These are phyloP conservation scores for Ilex paraguariensis DNA, from an alignment of 305 asterid species.

Conservation along the genomic window DNA sequence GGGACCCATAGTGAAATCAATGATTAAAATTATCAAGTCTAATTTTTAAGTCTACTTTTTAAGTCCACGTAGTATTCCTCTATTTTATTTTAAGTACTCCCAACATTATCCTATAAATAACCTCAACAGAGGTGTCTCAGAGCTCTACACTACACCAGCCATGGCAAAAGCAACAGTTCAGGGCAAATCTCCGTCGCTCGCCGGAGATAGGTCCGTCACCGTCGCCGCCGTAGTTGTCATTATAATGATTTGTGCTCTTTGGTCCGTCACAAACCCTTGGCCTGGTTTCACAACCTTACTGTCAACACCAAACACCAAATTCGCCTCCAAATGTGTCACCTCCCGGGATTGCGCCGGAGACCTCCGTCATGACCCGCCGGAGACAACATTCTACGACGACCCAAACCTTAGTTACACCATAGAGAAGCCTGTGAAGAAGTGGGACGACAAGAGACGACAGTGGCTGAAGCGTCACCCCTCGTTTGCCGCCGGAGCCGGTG, in stretches of 20 bases:
- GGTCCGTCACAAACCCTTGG: constrained; percentile 33
- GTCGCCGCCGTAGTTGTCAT: constrained; percentile 16
- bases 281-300: constrained; percentile 27
- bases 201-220: constrained; percentile 18
- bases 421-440: background rate
- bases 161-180: constrained; percentile 39
- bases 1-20: no score
- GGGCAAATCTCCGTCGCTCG: constrained; percentile 17
- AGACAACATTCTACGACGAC: constrained; percentile 1
- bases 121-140: background rate
- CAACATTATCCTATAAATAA: no score
- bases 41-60: no score
- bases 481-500: background rate
- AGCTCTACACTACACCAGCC: constrained; percentile 11
- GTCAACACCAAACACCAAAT: constrained; percentile 7
- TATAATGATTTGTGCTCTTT: constrained; percentile 29
- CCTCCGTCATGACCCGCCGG: background rate
- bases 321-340: background rate
- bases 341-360: background rate
- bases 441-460: background rate
- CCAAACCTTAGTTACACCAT: background rate
- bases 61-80: no score
- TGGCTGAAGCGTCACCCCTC: background rate
- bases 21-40: no score
- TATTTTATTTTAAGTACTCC: no score